Percentiles rank a stretch among this genome's conserved stretches.
Conservation (phyloP, 2,329 filamentous ascomycete species). For the Neonectria faginata region DNA sequence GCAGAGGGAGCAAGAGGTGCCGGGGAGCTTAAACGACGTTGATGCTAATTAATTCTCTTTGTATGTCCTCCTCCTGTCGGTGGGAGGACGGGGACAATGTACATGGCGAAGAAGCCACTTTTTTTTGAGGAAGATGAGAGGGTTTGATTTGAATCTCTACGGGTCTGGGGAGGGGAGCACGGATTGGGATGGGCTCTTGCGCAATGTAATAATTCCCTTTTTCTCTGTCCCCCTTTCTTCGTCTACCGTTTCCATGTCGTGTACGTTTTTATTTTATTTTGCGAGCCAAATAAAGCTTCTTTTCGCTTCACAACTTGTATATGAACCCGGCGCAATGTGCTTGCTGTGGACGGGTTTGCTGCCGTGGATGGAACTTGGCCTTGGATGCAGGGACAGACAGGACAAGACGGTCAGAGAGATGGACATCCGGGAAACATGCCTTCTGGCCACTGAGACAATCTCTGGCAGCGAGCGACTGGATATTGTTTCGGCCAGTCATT, state of each 20-base stretch:
- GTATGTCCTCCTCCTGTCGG: constrained; percentile 29
- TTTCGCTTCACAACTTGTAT: background rate
- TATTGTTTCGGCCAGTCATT: too few species aligned
- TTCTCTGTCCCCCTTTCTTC: constrained; percentile 49
- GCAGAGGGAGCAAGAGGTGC: constrained; percentile 34
- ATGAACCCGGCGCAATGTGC: background rate
- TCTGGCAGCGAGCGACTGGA: background rate
- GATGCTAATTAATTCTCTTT: constrained; percentile 42
- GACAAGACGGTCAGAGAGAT: background rate
- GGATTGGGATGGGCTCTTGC: constrained; percentile 51
- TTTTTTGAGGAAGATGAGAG: constrained; percentile 36
- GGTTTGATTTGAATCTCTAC: constrained; percentile 47
- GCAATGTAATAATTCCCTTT: constrained; percentile 62
- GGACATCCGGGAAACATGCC: background rate
- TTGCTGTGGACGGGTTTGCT: background rate
- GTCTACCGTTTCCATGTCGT: constrained; percentile 42
- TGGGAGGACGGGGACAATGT: constrained; percentile 23
- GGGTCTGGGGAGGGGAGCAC: constrained; percentile 39
- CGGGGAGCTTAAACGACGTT: constrained; percentile 34
- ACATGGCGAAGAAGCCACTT: constrained; percentile 34
- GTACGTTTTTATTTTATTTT: constrained; percentile 35
- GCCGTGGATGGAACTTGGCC: too few species aligned
- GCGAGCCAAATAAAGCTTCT: constrained; percentile 40
- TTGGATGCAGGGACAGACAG: too few species aligned
- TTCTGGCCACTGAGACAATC: background rate